Evolutionary conservation across 2,329 filamentous ascomycete species (phyloP), one percentile per base, ranked within the genome.

Genomic region (Nemania sp.): DNA sequence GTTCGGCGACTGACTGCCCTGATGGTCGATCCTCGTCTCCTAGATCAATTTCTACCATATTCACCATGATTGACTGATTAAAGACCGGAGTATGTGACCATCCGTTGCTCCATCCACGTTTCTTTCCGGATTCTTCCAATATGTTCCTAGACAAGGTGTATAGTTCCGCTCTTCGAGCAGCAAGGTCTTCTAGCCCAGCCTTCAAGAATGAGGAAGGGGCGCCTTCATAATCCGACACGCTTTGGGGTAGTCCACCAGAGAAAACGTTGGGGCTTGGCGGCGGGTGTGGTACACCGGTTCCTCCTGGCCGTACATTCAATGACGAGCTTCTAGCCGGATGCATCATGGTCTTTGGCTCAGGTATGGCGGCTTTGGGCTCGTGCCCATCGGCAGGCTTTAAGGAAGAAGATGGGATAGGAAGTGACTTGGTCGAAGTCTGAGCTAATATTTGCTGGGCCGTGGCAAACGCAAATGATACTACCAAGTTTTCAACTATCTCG

Each of bases 111-210:
- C 91, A 97, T 3, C 83, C 85, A 19, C 83, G 77, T 54, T 83
- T 82, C 65, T 82, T 84, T 2, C 90, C 92, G 41, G 91, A 74
- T 43, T 86, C 81, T 64, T 93, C 87, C 0, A 97, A 76, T 5
- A 94, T 82, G 58, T 89, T 90, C 50, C 93, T 81, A 7, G 91
- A 92, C 34, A 96, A 75, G 51, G 90, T 76, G 56, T 91, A 88
- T 2, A 97, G 78, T 65, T 96, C 91, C 5, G 90, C 93, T 64
- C 93, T 82, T 56, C 86, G 84, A 39, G 90, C 89, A 30, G 92
- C 90, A 20, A 97, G 77, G 49, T 95, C 89, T 66, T 95, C 89
- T 0, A 92, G 75, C 0, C 93, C 91, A 6, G 75, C 65, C 56
- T 85, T 86, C 14, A 81, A 71, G 50, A 84, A 82, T 0, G 78